Evolutionary conservation across 768 basidiomycete species (phyloP).

Genomic region (Dioszegia crocea): DNA sequence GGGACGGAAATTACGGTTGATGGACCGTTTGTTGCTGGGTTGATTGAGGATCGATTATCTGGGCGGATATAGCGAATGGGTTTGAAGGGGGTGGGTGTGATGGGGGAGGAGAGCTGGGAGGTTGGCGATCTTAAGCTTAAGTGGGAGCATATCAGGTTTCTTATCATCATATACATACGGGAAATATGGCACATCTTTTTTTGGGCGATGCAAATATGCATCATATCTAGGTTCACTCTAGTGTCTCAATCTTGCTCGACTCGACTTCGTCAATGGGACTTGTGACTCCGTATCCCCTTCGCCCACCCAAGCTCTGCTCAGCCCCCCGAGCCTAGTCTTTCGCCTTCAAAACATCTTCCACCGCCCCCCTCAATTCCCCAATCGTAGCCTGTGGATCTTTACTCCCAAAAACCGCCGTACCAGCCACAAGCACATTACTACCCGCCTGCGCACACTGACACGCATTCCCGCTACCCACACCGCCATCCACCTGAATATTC

Average conservation of each 20-base stretch:
- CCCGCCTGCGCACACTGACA: constrained; percentile 85
- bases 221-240: too few species aligned
- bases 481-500: constrained; percentile 98
- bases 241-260: too few species aligned
- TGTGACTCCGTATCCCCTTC: too few species aligned
- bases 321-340: not conserved
- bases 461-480: constrained; percentile 87
- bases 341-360: not conserved
- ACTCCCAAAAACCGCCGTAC: constrained; percentile 88
- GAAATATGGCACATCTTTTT: too few species aligned
- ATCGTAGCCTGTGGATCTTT: constrained; percentile 76
- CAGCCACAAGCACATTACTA: constrained; percentile 96
- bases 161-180: too few species aligned
- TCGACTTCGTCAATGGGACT: too few species aligned
- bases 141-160: too few species aligned
- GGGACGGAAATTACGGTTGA: constrained; percentile 50
- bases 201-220: too few species aligned
- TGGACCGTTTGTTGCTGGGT: constrained; percentile 61
- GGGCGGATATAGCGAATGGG: constrained; percentile 28
- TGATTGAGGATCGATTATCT: constrained; percentile 64
- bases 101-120: not conserved
- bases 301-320: not conserved
- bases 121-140: not conserved
- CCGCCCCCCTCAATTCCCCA: constrained; percentile 3
- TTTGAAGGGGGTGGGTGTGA: not conserved